Evolutionary conservation across 2,329 filamentous ascomycete species (phyloP).

Genomic region (Exophiala sideris): DNA sequence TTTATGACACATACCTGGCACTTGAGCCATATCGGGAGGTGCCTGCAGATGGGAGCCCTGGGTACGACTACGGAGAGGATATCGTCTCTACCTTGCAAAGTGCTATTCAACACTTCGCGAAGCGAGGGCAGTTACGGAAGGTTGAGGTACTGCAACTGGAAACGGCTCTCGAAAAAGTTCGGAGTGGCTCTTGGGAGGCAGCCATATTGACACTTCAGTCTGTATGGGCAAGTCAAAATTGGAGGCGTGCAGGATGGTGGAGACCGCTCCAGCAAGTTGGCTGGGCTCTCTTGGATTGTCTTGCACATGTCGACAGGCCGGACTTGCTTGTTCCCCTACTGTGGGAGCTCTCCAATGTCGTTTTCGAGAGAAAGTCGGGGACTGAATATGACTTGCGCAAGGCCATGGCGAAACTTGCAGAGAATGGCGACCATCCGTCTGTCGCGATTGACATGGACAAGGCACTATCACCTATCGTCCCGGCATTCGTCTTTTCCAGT

Average conservation of each 20-base stretch:
- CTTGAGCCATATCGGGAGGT: slow-evolving; percentile 57
- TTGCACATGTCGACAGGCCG: slow-evolving; percentile 42
- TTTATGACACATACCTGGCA: slow-evolving; percentile 61
- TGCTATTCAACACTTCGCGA: slow-evolving; percentile 50
- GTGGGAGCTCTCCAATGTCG: slow-evolving; percentile 53
- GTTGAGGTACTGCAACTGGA: slow-evolving; percentile 55
- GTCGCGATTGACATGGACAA: slow-evolving; percentile 49
- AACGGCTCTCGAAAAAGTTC: slow-evolving; percentile 53
- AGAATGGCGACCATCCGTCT: slow-evolving; percentile 43
- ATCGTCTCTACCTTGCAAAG: slow-evolving; percentile 49
- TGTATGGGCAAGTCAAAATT: slow-evolving; percentile 56
- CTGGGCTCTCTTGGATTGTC: slow-evolving; percentile 54
- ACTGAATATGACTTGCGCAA: slow-evolving; percentile 43
- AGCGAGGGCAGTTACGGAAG: slow-evolving; percentile 52
- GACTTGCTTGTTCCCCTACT: slow-evolving; percentile 52
- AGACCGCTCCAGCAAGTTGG: slow-evolving; percentile 52
- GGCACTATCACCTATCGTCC: slow-evolving; percentile 47
- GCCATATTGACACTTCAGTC: slow-evolving; percentile 51
- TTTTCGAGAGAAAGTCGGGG: slow-evolving; percentile 35
- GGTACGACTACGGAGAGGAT: slow-evolving; percentile 51
- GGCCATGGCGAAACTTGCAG: background rate
- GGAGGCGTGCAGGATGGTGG: slow-evolving; percentile 61
- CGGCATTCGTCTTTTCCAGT: slow-evolving; percentile 53
- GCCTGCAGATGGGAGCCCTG: slow-evolving; percentile 41
- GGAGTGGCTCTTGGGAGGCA: slow-evolving; percentile 48